phyloP scores from a whole-genome alignment of 768 basidiomycete species.

The Pleurotus giganteus region DNA sequence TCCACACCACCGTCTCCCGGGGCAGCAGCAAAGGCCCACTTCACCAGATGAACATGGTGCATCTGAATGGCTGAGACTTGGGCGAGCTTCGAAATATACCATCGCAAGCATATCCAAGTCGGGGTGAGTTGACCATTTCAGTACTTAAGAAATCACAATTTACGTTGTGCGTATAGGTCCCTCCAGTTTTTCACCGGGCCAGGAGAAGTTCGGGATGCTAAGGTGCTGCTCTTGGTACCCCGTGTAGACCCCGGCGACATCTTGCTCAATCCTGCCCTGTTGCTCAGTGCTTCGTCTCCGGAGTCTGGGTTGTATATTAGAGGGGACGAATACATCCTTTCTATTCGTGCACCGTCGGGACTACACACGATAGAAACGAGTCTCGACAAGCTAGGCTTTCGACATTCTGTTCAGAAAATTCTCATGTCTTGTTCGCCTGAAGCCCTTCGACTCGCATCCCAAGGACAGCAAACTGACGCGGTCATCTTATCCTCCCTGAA shows the following conservation, averaged over 20 bases:
- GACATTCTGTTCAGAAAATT: not conserved
- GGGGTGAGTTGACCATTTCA: constrained; percentile 22
- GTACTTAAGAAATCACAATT: too few species aligned
- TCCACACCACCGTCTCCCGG: not conserved
- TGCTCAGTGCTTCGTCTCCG: not conserved
- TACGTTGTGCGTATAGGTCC: not conserved
- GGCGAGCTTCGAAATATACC: constrained; percentile 20
- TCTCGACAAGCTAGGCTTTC: not conserved
- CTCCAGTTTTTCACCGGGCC: not conserved
- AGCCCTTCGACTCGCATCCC: not conserved
- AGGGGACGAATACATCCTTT: not conserved
- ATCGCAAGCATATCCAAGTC: constrained; percentile 19
- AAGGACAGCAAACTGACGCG: not conserved
- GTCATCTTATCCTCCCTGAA: constrained; percentile 5
- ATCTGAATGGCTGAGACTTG: constrained; percentile 20
- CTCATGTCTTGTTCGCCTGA: not conserved
- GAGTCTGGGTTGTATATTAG: not conserved
- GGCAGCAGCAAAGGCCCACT: constrained; percentile 8
- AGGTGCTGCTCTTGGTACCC: constrained; percentile 8
- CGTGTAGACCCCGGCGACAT: not conserved
- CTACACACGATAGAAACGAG: not conserved
- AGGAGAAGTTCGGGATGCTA: constrained; percentile 12
- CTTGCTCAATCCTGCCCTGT: not conserved
- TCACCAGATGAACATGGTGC: not conserved
- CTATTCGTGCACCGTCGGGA: not conserved